These are phyloP conservation scores for Keithomyces neogunnii DNA, from an alignment of 2,329 filamentous ascomycete species.

Conservation along the genomic window DNA sequence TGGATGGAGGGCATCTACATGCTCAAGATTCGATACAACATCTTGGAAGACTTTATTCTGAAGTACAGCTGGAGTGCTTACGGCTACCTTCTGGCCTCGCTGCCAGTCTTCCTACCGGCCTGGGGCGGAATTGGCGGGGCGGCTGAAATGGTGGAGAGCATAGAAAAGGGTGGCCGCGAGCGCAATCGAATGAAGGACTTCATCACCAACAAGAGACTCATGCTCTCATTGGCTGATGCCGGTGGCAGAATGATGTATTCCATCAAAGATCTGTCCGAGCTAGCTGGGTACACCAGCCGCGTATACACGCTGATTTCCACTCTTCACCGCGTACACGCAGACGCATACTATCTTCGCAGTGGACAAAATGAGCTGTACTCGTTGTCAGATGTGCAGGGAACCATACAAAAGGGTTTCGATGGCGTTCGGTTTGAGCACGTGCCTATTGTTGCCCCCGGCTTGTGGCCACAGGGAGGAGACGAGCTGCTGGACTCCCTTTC, in stretches of 20 bases:
- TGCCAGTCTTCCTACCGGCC: slow-evolving; percentile 88
- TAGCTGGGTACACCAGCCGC: slow-evolving; percentile 91
- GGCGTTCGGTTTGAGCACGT: slow-evolving; percentile 90
- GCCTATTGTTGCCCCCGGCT: slow-evolving; percentile 77
- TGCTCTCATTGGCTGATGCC: slow-evolving; percentile 93
- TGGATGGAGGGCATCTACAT: slow-evolving; percentile 99
- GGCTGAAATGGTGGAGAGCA: slow-evolving; percentile 51
- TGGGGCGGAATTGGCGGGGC: slow-evolving; percentile 80
- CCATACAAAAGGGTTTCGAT: slow-evolving; percentile 88
- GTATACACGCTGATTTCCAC: slow-evolving; percentile 95
- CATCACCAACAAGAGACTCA: slow-evolving; percentile 96
- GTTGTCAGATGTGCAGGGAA: slow-evolving; percentile 84
- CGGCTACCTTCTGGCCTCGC: slow-evolving; percentile 84
- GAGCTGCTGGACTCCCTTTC: slow-evolving; percentile 83
- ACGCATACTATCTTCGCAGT: slow-evolving; percentile 65
- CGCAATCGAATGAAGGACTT: slow-evolving; percentile 93
- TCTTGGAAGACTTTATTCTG: slow-evolving; percentile 94
- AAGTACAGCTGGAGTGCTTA: slow-evolving; percentile 99
- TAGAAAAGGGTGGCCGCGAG: slow-evolving; percentile 53
- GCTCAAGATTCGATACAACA: slow-evolving; percentile 96
- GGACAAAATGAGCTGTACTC: slow-evolving; percentile 77
- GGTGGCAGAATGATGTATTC: slow-evolving; percentile 99
- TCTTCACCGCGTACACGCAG: slow-evolving; percentile 84
- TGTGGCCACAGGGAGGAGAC: slow-evolving; percentile 87
- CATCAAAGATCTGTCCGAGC: slow-evolving; percentile 93